Evolutionary conservation across 2,329 filamentous ascomycete species (phyloP), one percentile per base, ranked within the genome.

Genomic region (Peltaster fructicola): DNA sequence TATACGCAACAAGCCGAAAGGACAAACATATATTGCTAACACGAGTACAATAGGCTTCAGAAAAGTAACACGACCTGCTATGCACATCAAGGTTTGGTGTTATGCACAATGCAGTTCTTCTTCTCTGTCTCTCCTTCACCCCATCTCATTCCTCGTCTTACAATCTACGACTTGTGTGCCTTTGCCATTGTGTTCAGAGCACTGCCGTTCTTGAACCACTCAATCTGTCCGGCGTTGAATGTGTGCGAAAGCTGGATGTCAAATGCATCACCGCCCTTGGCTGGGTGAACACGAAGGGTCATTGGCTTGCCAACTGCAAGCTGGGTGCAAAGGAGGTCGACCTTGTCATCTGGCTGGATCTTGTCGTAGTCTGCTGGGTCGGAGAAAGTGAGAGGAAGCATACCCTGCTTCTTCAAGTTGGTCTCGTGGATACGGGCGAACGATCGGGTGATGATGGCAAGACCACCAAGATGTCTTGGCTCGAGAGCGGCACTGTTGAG

Each of bases 391-490:
- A 98, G 69, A 47, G 88, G 88, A 61, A 98, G 78, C 85, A 98
- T 93, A 61, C 88, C 88, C 72, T 98, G 88, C 76, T 98, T 98
- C 80, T 98, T 98, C 65, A 98, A 62, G 72, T 98, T 98, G 65
- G 88, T 98, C 69, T 98, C 88, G 69, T 98, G 88, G 51, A 98
- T 98, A 77, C 88, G 88, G 48, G 88, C 88, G 53, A 98, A 98
- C 38, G 71, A 80, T 51, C 81, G 76, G 50, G 77, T 84, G 53
- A 98, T 90, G 64, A 98, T 92, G 48, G 85, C 88, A 47, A 93
- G 70, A 56, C 85, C 88, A 50, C 88, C 88, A 38, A 98, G 74
- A 64, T 95, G 85, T 53, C 88, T 75, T 51, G 88, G 88, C 67
- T 98, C 85, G 34, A 98, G 73, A 56, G 88, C 88, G 43, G 88